Percentiles rank a stretch among this genome's conserved stretches.
These are phyloP conservation scores for Lepidium sativum DNA, from an alignment of 345 rosid species.

Conservation along the genomic window DNA sequence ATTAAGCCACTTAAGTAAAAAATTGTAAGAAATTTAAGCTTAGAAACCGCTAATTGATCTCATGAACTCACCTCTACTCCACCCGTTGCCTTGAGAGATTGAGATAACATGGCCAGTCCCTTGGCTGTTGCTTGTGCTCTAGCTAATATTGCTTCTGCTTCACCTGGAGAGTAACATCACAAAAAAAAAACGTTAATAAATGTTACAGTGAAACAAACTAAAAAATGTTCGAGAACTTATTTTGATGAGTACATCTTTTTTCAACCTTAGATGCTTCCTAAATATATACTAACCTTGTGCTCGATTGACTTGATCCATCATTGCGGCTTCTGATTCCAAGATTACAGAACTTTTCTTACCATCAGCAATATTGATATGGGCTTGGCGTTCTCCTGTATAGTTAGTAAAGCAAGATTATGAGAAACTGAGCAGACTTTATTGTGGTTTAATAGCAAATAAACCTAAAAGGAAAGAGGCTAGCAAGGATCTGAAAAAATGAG, in stretches of 20 bases:
- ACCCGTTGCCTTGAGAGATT: slow-evolving; percentile 61
- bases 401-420: neutral
- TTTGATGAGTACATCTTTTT: neutral
- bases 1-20: neutral
- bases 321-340: slow-evolving; percentile 66
- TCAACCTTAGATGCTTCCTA: slow-evolving; percentile 8
- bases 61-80: slow-evolving; percentile 65
- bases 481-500: neutral
- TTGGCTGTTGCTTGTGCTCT: slow-evolving; percentile 76
- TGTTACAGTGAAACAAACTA: neutral
- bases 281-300: slow-evolving; percentile 39
- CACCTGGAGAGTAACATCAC: slow-evolving; percentile 44
- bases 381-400: slow-evolving; percentile 30
- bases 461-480: neutral
- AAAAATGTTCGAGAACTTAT: neutral
- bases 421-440: neutral
- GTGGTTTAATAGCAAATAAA: neutral
- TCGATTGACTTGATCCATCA: slow-evolving; percentile 59
- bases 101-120: slow-evolving; percentile 61
- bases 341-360: slow-evolving; percentile 67
- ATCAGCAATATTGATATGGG: slow-evolving; percentile 70
- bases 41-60: neutral
- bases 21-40: neutral
- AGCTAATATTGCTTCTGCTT: slow-evolving; percentile 85
- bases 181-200: neutral